Evolutionary conservation across 148 eudicot genomes (phyloP), one percentile per base, ranked within the genome.

Genomic region (Arbutus unedo): DNA sequence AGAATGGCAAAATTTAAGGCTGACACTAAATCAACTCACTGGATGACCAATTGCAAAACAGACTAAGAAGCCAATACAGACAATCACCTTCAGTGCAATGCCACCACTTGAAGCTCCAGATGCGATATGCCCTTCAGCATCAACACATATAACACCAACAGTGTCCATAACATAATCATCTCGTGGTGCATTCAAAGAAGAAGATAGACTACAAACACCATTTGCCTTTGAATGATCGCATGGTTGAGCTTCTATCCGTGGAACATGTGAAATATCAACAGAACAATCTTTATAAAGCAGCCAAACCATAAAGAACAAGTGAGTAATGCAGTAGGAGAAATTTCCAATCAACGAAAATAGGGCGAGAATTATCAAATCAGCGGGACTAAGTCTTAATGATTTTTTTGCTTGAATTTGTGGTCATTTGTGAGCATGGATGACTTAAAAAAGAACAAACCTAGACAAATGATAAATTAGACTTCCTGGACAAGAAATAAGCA

Each of bases 71-170:
- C 6, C 79, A 56, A 48, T 48, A 53, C 68, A 77, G 68, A 78
- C 15, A 10, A 64, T 62, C 85, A 96, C 99, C 98, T 97, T 97
- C 87, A 97, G 83, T 49, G 98, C 98, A 87, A 93, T 93, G 60
- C 99, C 99, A 84, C 99, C 99, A 85, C 99, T 97, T 81, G 99
- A 97, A 31, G 98, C 93, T 82, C 97, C 99, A 84, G 97, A 90
- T 81, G 96, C 99, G 79, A 97, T 86, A 47, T 86, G 84, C 74
- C 99, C 98, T 67, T 89, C 87, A 74, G 87, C 77, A 86, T 97
- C 99, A 55, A 97, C 84, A 86, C 99, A 97, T 82, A 97, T 90
- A 77, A 94, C 99, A 78, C 99, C 99, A 90, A 93, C 93, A 68
- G 99, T 97, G 86, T 97, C 98, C 87, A 85, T 83, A 67, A 97